Evolutionary conservation across 2,329 filamentous ascomycete species (phyloP).

Genomic region (Neonectria neomacrospora): DNA sequence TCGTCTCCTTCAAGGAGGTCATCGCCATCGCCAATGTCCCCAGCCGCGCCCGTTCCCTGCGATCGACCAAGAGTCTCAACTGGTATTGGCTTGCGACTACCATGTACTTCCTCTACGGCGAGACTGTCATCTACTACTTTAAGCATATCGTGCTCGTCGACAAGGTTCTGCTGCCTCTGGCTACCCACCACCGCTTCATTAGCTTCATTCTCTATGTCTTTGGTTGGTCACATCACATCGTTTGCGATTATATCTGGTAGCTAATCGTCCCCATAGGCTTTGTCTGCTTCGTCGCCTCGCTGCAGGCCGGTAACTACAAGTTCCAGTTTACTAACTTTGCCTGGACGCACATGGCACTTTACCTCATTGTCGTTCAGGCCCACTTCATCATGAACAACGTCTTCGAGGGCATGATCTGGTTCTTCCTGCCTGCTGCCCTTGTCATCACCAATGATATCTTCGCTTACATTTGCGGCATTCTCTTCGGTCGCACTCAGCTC

Average conservation of each 20-base stretch:
- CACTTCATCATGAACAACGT: conserved; percentile 99
- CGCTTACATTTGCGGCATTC: conserved; percentile 96
- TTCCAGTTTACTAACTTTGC: conserved; percentile 99
- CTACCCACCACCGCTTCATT: conserved; percentile 98
- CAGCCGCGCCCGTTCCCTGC: conserved; percentile 87
- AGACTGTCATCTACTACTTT: conserved; percentile 99
- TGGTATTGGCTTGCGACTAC: conserved; percentile 99
- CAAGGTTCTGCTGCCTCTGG: conserved; percentile 89
- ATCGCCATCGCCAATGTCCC: conserved; percentile 97
- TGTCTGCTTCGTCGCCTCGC: conserved; percentile 95
- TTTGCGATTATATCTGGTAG: background rate
- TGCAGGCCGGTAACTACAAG: conserved; percentile 95
- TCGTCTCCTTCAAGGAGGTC: conserved; percentile 98
- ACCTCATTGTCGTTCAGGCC: conserved; percentile 96
- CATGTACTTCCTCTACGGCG: conserved; percentile 99
- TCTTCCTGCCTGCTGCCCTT: conserved; percentile 92
- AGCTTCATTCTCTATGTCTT: conserved; percentile 98
- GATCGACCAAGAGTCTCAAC: conserved; percentile 95
- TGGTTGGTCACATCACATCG: conserved; percentile 62
- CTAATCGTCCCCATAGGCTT: conserved; percentile 71
- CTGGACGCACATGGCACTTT: conserved; percentile 99
- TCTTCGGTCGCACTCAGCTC: conserved; percentile 93
- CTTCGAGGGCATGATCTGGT: conserved; percentile 99
- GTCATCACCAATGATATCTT: conserved; percentile 99
- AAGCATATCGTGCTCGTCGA: conserved; percentile 98